Base-by-base conservation (phyloP, 2,329 filamentous ascomycete genomes). In the Sphaerulina musiva region DNA sequence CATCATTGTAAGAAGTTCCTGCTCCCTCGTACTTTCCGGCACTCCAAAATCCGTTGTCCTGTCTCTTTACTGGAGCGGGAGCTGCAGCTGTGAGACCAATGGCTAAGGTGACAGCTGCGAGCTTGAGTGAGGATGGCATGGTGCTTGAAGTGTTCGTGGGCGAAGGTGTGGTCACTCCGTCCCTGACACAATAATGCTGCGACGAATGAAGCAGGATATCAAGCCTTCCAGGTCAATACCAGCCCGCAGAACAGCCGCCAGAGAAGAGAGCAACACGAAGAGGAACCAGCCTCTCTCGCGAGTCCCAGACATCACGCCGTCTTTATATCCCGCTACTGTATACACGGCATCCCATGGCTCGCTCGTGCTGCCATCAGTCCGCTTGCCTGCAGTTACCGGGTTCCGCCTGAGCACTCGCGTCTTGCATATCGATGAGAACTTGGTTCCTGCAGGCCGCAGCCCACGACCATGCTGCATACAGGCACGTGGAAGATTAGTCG, bases 61-160 rank as follows among this genome's bases (percentile, higher is more conserved):
- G 10, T 44, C 48, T 32, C n/a, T 51, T 51, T 5, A 31, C 48
- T 32, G 44, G 44, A 46, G 29, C 44, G 17, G 48, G 40, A n/a
- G 48, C 53, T 23, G 52, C 52, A 17, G 52, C 46, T 46, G 46
- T 46, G 12, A 54, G 48, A 36, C 51, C 51, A 36, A 46, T 17
- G 43, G 48, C 48, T 43, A 54, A 20, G 14, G 40, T 26, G 29
- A 46, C 39, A 32, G 45, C 44, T 41, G 45, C 51, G 51, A 48
- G 29, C 51, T 34, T 53, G 36, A 43, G 9, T 23, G 41, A 10
- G 11, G 43, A 52, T n/a, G 42, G 42, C 50, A 52, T 46, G 34
- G 36, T 52, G 34, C 43, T 46, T 31, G 45, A 36, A 26, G 14
- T 36, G 8, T 14, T 23, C 17, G n/a, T 7, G n/a, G n/a, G 4